Conservation (phyloP, 192 early-diverging fungal genomes). For the Coemansia sp. region DNA sequence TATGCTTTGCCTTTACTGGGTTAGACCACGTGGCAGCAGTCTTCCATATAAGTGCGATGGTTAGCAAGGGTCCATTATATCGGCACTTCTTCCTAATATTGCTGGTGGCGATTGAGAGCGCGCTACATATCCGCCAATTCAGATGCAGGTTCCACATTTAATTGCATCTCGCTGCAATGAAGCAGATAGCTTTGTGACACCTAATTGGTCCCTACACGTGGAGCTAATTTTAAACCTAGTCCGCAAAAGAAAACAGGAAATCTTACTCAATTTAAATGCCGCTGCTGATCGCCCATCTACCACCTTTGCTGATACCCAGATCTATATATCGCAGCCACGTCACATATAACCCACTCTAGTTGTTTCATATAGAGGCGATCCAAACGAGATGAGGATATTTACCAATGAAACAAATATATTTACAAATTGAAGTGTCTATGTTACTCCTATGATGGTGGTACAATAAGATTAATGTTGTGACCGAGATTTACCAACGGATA, state of each 20-base stretch:
- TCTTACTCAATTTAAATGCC: neutral
- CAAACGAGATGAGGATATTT: neutral
- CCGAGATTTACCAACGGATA: neutral
- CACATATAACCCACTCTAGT: neutral
- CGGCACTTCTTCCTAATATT: neutral
- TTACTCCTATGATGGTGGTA: neutral
- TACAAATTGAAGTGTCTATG: neutral
- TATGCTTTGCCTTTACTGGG: no score
- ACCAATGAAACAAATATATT: neutral
- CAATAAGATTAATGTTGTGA: neutral
- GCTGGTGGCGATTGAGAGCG: neutral
- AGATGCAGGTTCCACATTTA: neutral
- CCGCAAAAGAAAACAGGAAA: neutral
- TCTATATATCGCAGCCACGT: neutral
- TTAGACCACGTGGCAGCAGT: no score
- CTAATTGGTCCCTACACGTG: neutral
- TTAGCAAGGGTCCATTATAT: neutral
- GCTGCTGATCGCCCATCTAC: neutral
- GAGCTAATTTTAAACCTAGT: neutral
- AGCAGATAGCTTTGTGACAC: neutral
- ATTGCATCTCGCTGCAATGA: neutral
- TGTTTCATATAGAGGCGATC: neutral
- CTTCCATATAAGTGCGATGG: neutral
- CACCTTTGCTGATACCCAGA: neutral
- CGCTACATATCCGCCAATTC: neutral